Percentiles rank a stretch among this genome's conserved stretches.
Evolutionary conservation across 139 green algal species (phyloP).

Genomic region (Asterochloris erici): DNA sequence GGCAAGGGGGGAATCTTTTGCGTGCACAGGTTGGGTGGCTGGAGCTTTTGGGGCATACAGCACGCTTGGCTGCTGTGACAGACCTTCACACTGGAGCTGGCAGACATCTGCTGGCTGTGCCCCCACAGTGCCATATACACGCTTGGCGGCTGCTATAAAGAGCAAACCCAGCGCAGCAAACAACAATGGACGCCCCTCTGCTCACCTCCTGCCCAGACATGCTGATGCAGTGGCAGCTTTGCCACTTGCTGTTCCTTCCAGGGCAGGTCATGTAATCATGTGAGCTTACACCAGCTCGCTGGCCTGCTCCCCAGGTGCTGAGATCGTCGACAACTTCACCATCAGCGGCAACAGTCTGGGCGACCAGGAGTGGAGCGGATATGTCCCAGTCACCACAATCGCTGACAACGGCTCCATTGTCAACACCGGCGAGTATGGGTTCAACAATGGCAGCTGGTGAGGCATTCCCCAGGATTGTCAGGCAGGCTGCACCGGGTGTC

Average conservation of each 20-base stretch:
- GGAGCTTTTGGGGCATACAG: no score
- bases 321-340: constrained; percentile 16
- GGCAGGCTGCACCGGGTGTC: no score
- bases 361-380: constrained; percentile 5
- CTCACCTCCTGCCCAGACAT: background rate
- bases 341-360: constrained; percentile 19
- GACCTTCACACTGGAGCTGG: no score
- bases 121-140: no score
- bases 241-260: background rate
- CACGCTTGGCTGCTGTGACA: no score
- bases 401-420: background rate
- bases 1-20: no score
- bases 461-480: background rate
- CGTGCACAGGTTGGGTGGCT: no score
- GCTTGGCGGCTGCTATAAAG: no score
- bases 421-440: constrained; percentile 2
- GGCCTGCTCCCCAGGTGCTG: background rate
- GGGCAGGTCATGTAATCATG: background rate
- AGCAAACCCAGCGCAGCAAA: background rate
- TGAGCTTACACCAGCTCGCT: background rate
- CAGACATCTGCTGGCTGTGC: no score
- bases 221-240: background rate
- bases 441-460: constrained; percentile 14
- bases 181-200: background rate
- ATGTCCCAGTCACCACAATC: constrained; percentile 9